Evolutionary conservation across 148 eudicot species (phyloP), one percentile per base, ranked within the genome.

Genomic region (Rheum nobile): DNA sequence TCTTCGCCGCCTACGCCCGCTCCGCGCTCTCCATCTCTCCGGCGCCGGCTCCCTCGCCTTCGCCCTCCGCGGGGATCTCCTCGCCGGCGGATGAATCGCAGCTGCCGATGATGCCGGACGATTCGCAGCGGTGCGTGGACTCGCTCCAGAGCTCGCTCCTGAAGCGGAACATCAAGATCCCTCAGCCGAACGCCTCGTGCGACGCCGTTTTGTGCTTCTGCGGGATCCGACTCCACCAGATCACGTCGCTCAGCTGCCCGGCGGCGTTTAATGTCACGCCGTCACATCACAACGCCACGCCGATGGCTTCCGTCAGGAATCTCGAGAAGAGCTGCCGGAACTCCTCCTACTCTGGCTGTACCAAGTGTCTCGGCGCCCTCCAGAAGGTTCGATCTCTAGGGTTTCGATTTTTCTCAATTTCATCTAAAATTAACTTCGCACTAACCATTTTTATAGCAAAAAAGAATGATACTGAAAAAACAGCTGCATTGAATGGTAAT

Each of bases 21-120:
- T 80, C 91, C 35, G 97, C 97, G 0, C 88, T 92, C n/a, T 73
- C 83, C 38, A 44, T 74, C 42, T 73, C 84, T 14, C 34, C 90
- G 1, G 26, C 86, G 8, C 54, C 85, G 21, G 42, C 87, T 3
- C 48, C 71, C 8, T 75, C 24, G 0, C 76, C 94, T 2, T 82
- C 93, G 43, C 74, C 78, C 4, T 67, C 84, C 1, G 74, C 86
- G 1, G 91, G 82, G 13, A 24, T 75, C 16, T 73, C 76, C 6
- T n/a, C 1, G 76, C 54, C 78, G 24, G 38, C 16, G 35, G 75
- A 46, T 13, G n/a, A 12, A 5, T 68, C 83, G 13, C 79, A 71
- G 28, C 74, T 85, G 4, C 98, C 98, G 2, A 91, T 88, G 93
- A 83, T 94, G 97, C 98, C 98, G 6, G 98, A 94, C 59, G 93